Conservation (phyloP, 257 asterid species). For the Jaltomata sinuosa region DNA sequence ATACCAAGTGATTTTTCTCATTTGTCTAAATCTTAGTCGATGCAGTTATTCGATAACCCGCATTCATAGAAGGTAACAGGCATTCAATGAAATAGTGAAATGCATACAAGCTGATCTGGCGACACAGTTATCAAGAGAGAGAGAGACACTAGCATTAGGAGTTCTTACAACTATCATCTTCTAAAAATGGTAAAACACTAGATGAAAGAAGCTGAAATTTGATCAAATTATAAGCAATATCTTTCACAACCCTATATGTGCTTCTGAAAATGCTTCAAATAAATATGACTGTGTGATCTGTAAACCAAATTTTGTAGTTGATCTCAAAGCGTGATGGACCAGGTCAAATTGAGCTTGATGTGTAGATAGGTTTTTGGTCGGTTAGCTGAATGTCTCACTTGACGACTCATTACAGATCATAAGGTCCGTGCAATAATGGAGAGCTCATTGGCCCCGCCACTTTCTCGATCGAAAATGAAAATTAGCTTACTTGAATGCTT, state of each 20-base stretch:
- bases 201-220: background rate
- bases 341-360: background rate
- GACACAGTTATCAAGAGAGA: background rate
- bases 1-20: background rate
- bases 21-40: no score
- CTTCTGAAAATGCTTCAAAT: background rate
- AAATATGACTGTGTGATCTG: background rate
- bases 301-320: background rate
- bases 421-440: background rate
- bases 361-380: background rate
- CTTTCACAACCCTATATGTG: background rate
- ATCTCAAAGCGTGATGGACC: background rate
- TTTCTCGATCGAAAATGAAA: background rate
- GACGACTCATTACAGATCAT: no score
- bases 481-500: background rate
- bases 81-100: no score
- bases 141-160: no score
- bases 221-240: background rate
- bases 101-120: background rate
- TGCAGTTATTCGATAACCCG: background rate
- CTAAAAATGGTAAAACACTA: background rate
- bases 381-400: background rate
- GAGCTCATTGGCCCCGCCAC: background rate
- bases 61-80: background rate
- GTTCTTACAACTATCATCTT: background rate